Base-by-base conservation (phyloP, 495 filamentous ascomycete genomes). In the Symbiotaphrina buchneri region DNA sequence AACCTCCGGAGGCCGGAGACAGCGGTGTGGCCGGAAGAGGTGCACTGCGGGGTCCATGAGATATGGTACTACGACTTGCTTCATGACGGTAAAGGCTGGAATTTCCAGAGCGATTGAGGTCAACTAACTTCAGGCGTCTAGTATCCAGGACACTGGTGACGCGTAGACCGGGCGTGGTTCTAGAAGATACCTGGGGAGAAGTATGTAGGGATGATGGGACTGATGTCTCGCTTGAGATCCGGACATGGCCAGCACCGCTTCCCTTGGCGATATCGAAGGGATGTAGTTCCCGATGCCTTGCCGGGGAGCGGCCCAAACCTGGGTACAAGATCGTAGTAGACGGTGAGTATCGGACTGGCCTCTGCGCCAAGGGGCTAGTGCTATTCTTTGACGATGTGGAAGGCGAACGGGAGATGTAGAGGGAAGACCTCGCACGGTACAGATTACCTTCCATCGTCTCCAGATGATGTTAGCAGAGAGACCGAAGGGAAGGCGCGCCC, bases 391-490 rank as follows among this genome's bases (percentile, higher is more conserved):
- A 54, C 25, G 61, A 68, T 5, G 58, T 46, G n/a, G 68, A 63
- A 3, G 58, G 56, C 16, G 69, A 63, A 10, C 69, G 59, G 5
- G 63, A 59, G n/a, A 59, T 48, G 31, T 63, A 61, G 16, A 85
- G 56, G 3, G 79, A 71, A 33, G 68, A 74, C 32, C 83, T 69
- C 14, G 82, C 83, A 20, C 80, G 68, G 30, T 59, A 72, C 15
- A 93, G 52, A 43, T 92, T 92, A 11, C 73, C 79, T 51, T 92
- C 83, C 79, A 93, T 90, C 11, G 80, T 71, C 83, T 93, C 41
- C 26, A 31, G 21, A 31, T 30, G 30, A 32, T 25, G 26, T 33
- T 16, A 27, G 13, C 4, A 32, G 29, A 18, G 22, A n/a, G 10
- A 7, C 32, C 11, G 4, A 16, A 4, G 15, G 14, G 15, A 19